These are phyloP conservation scores for Conringia planisiliqua DNA, from an alignment of 345 rosid genomes.

Conservation along the genomic window DNA sequence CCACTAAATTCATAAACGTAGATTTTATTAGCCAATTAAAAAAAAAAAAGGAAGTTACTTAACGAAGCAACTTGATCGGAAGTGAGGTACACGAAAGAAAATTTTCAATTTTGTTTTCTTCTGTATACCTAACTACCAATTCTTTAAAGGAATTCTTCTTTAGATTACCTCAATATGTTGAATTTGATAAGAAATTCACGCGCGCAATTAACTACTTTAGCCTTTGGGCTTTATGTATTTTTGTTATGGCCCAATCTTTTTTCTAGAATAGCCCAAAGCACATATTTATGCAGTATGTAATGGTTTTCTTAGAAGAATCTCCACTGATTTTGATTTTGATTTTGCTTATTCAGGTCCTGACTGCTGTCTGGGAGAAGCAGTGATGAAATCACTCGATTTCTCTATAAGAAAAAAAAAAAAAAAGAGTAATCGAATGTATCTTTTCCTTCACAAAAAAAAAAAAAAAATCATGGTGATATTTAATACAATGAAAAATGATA, in stretches of 20 bases:
- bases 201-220: not conserved
- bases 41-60: not conserved
- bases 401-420: not conserved
- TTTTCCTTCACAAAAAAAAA: not conserved
- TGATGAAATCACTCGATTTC: not conserved
- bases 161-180: not conserved
- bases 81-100: not conserved
- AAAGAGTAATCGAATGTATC: not conserved
- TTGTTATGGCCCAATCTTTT: not conserved
- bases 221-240: not conserved
- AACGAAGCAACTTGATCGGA: not conserved
- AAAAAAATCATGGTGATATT: too few species aligned
- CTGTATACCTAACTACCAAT: not conserved
- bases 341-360: slow-evolving; percentile 52
- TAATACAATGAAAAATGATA: too few species aligned
- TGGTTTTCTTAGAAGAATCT: too few species aligned
- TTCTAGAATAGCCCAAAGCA: not conserved
- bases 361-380: slow-evolving; percentile 53
- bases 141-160: not conserved
- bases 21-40: not conserved
- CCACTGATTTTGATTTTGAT: slow-evolving; percentile 43
- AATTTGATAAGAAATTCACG: not conserved
- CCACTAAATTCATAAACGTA: not conserved
- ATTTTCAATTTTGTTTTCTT: not conserved
- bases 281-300: not conserved